Base-by-base conservation (phyloP, 2,329 filamentous ascomycete species). In the Colletotrichum australisinense region DNA sequence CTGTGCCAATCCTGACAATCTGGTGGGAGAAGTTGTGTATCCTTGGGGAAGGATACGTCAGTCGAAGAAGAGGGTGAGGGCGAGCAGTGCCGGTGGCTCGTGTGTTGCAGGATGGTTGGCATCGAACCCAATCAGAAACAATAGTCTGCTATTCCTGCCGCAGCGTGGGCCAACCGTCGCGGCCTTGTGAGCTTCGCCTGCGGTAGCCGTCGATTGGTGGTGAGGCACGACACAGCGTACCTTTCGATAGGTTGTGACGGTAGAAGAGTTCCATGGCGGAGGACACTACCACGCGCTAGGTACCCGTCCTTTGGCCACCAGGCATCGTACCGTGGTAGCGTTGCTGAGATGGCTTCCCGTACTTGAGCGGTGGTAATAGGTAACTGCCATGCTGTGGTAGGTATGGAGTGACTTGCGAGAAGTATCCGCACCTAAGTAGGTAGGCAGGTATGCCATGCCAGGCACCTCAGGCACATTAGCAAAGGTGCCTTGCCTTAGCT, bases 81-180 rank as follows among this genome's bases (percentile, higher is more conserved):
- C n/a, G n/a, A n/a, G n/a, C n/a, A n/a, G n/a, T n/a, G n/a, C 49
- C 56, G 52, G 69, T 68, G 72, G 64, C 65, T 74, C 69, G 73
- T 69, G 69, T 75, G 72, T 67, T 56, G 60, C 74, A 69, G 60
- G 65, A 67, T 67, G 52, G 63, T 55, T 55, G 52, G 59, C 22
- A 57, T 60, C 42, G 68, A 63, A 53, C 68, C 74, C 72, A 74
- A 74, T 74, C 72, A 75, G 74, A 75, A 75, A 75, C 74, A 74
- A 56, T 74, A 74, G 73, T 59, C 58, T 69, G 66, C 65, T 72
- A 49, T 55, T 55, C 66, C 60, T 59, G 68, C 67, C 74, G 74
- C 64, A 69, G 52, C 65, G 30, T 52, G 49, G 46, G 28, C 66
- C 35, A 53, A 14, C 26, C 26, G 60, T 63, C 42, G 38, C 59